Conservation (phyloP, 2,329 filamentous ascomycete genomes). For the Colletotrichum coccodes region DNA sequence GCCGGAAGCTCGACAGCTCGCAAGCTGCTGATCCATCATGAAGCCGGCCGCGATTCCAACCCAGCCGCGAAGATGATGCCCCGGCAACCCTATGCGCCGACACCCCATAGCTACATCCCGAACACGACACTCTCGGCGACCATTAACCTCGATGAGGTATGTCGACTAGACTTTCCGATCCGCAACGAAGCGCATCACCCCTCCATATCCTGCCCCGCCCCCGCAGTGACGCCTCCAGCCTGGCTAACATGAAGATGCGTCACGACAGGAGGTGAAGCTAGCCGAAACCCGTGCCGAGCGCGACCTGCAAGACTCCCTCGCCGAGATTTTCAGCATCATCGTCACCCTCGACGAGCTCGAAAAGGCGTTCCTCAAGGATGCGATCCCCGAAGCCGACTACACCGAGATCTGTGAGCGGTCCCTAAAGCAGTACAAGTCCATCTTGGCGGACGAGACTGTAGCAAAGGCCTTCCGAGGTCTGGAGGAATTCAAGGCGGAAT, state of each 20-base stretch:
- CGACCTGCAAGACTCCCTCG: slow-evolving; percentile 93
- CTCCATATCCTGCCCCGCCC: slow-evolving; percentile 13
- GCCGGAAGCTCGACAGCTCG: slow-evolving; percentile 14
- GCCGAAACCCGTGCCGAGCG: slow-evolving; percentile 87
- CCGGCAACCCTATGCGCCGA: slow-evolving; percentile 84
- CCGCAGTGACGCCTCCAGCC: slow-evolving; percentile 61
- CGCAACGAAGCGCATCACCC: not conserved
- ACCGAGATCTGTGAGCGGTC: slow-evolving; percentile 95
- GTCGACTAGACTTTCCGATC: slow-evolving; percentile 30
- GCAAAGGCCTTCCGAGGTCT: slow-evolving; percentile 86
- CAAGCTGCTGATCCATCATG: slow-evolving; percentile 27
- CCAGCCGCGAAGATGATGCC: slow-evolving; percentile 58
- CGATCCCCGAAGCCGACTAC: slow-evolving; percentile 90
- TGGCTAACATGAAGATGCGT: slow-evolving; percentile 29
- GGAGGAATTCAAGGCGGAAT: slow-evolving; percentile 90
- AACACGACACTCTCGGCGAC: slow-evolving; percentile 85
- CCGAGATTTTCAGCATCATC: slow-evolving; percentile 97
- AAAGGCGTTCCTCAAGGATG: slow-evolving; percentile 96
- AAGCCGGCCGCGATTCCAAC: slow-evolving; percentile 17
- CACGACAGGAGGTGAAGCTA: slow-evolving; percentile 86
- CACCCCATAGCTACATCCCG: slow-evolving; percentile 90
- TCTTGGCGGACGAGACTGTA: slow-evolving; percentile 91
- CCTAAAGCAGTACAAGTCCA: slow-evolving; percentile 96
- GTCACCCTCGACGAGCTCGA: slow-evolving; percentile 95
- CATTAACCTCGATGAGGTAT: slow-evolving; percentile 92